Evolutionary conservation across 768 basidiomycete species (phyloP).

Genomic region (Mrakia gelida): DNA sequence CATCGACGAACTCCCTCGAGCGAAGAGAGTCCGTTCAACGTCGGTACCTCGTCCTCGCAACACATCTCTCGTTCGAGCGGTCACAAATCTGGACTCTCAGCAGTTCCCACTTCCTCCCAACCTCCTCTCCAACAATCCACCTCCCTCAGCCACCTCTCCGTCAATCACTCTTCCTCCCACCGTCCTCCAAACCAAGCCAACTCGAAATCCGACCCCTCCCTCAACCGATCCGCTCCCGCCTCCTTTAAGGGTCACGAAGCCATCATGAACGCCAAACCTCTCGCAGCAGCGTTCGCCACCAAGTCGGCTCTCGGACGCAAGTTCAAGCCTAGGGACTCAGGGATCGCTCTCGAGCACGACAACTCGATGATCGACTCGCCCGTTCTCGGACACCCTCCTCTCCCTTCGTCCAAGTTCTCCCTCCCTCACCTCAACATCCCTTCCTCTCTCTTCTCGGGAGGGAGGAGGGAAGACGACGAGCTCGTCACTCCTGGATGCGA

Average conservation of each 20-base stretch:
- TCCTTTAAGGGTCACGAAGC: slow-evolving; percentile 9
- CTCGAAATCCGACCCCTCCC: slow-evolving; percentile 16
- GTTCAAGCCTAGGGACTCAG: slow-evolving; percentile 31
- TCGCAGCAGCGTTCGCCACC: slow-evolving; percentile 29
- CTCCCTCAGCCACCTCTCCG: slow-evolving; percentile 26
- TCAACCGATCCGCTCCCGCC: slow-evolving; percentile 32
- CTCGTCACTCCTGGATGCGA: slow-evolving; percentile 25
- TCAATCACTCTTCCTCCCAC: slow-evolving; percentile 5
- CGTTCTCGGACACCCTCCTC: not conserved
- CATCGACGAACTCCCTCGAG: slow-evolving; percentile 20
- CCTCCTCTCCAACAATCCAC: slow-evolving; percentile 12
- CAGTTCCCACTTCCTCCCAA: not conserved
- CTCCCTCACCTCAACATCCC: slow-evolving; percentile 22
- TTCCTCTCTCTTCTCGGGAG: not conserved
- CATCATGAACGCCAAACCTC: slow-evolving; percentile 31
- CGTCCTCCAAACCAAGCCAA: slow-evolving; percentile 11
- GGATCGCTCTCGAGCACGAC: slow-evolving; percentile 24
- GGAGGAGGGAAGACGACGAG: slow-evolving; percentile 1
- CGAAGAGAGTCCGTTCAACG: slow-evolving; percentile 8
- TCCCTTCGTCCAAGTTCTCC: slow-evolving; percentile 1
- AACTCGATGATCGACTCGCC: slow-evolving; percentile 26
- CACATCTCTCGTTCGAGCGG: slow-evolving; percentile 18
- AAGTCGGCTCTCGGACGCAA: slow-evolving; percentile 31
- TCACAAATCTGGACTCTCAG: slow-evolving; percentile 7
- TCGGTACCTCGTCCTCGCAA: slow-evolving; percentile 7